Percentiles rank a stretch among this genome's conserved stretches.
Conservation (phyloP, 2,329 filamentous ascomycete genomes). For the Clathrospora elynae region DNA sequence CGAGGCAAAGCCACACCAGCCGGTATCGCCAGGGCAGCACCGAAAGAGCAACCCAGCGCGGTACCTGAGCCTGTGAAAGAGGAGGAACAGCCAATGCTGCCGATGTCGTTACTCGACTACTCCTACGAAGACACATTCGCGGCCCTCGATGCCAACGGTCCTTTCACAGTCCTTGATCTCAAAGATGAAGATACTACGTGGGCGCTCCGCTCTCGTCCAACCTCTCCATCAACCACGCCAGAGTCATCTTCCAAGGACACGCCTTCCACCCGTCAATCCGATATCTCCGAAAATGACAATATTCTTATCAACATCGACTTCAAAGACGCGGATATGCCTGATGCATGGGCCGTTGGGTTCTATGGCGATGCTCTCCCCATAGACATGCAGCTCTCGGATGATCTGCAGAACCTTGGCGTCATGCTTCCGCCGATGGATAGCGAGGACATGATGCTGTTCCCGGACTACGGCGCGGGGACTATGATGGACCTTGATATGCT, state of each 20-base stretch:
- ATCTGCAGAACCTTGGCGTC: conserved; percentile 39
- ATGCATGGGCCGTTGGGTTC: conserved; percentile 38
- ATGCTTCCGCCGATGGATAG: conserved; percentile 42
- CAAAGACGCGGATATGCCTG: conserved; percentile 42
- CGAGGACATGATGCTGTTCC: conserved; percentile 45
- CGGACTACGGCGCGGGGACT: conserved; percentile 28
- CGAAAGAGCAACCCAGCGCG: conserved; percentile 31
- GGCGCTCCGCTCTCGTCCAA: conserved; percentile 39
- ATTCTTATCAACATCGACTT: conserved; percentile 48
- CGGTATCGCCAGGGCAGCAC: conserved; percentile 30
- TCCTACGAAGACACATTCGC: conserved; percentile 43
- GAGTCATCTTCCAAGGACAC: conserved; percentile 47
- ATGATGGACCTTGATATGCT: conserved; percentile 44
- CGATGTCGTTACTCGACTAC: conserved; percentile 38
- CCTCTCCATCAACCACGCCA: conserved; percentile 41
- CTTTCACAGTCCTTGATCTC: conserved; percentile 42
- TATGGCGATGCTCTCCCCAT: conserved; percentile 37
- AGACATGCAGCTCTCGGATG: conserved; percentile 40
- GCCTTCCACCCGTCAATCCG: conserved; percentile 47
- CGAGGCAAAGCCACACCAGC: conserved; percentile 43
- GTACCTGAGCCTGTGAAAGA: conserved; percentile 29
- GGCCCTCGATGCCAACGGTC: conserved; percentile 38
- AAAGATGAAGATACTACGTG: conserved; percentile 45
- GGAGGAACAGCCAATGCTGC: conserved; percentile 33
- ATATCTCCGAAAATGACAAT: conserved; percentile 52